These are phyloP conservation scores for Jatropha multifida DNA, from an alignment of 441 rosid genomes.

Conservation along the genomic window DNA sequence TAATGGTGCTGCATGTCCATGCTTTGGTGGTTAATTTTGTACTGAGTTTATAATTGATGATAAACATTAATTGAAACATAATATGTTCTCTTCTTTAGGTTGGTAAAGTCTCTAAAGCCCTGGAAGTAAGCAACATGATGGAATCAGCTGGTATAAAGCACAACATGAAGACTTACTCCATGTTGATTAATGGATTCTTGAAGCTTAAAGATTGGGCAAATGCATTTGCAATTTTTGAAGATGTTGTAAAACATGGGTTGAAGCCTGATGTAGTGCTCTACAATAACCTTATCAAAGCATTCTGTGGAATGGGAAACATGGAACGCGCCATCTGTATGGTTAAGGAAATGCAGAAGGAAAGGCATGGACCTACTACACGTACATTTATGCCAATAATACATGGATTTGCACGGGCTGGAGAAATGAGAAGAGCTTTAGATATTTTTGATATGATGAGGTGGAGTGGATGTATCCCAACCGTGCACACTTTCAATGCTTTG, in stretches of 20 bases:
- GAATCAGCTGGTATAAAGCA: conserved; percentile 71
- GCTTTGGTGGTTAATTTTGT: conserved; percentile 10
- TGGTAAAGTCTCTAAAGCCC: conserved; percentile 83
- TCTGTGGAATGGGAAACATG: conserved; percentile 99
- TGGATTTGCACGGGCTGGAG: conserved; percentile 78
- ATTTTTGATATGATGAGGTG: conserved; percentile 87
- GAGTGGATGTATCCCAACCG: conserved; percentile 91
- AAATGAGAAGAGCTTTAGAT: conserved; percentile 75
- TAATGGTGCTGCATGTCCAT: neutral
- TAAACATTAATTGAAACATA: conserved; percentile 1
- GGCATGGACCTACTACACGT: conserved; percentile 74
- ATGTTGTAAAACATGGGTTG: conserved; percentile 66
- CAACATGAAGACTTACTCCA: conserved; percentile 91
- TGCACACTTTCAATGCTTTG: conserved; percentile 88
- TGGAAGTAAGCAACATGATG: conserved; percentile 82
- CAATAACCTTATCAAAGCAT: conserved; percentile 79
- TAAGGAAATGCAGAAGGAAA: conserved; percentile 87
- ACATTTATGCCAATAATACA: conserved; percentile 93
- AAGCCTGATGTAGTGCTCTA: conserved; percentile 90
- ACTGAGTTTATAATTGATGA: conserved; percentile 6
- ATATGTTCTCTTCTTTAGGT: conserved; percentile 41
- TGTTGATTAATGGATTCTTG: conserved; percentile 89
- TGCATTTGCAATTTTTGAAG: conserved; percentile 88
- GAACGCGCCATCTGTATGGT: conserved; percentile 80
- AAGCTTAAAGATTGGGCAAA: conserved; percentile 95